Evolutionary conservation across 129 eudicot species (phyloP).

Genomic region (Lactuca saligna): DNA sequence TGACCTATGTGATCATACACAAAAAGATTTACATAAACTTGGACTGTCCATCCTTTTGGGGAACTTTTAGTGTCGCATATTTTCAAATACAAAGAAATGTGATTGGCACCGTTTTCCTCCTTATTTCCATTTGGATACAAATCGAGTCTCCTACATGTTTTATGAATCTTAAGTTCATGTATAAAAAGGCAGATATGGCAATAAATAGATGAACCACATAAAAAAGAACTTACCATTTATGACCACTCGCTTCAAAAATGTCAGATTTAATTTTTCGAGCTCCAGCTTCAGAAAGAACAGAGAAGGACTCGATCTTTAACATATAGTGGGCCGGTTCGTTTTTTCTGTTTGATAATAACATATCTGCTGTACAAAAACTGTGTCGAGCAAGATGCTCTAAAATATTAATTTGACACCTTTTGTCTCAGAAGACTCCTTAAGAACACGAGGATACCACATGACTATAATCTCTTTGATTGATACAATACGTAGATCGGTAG

Average conservation of each 20-base stretch:
- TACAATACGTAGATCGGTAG: no score
- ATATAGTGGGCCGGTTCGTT: conserved; percentile 25
- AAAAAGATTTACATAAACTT: conserved; percentile 9
- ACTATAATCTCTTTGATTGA: no score
- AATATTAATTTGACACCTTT: no score
- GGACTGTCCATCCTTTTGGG: conserved; percentile 8
- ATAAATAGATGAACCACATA: not conserved
- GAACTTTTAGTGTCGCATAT: conserved; percentile 1
- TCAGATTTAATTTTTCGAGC: conserved; percentile 15
- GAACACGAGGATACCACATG: no score
- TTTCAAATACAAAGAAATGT: conserved; percentile 15
- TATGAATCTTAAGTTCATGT: not conserved
- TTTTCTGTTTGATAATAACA: not conserved
- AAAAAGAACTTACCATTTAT: conserved; percentile 31
- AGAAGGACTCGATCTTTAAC: conserved; percentile 33
- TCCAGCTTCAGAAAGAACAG: conserved; percentile 8
- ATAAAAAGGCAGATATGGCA: not conserved
- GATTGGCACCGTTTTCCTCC: not conserved
- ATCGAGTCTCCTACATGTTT: conserved; percentile 19
- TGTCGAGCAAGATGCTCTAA: no score
- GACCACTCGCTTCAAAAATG: conserved; percentile 27
- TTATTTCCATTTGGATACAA: conserved; percentile 22
- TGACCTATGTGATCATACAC: conserved; percentile 7
- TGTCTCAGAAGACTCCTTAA: no score
- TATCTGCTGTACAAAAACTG: not conserved